Conservation (phyloP, 208 protist species). For the Leishmania aethiopica region DNA sequence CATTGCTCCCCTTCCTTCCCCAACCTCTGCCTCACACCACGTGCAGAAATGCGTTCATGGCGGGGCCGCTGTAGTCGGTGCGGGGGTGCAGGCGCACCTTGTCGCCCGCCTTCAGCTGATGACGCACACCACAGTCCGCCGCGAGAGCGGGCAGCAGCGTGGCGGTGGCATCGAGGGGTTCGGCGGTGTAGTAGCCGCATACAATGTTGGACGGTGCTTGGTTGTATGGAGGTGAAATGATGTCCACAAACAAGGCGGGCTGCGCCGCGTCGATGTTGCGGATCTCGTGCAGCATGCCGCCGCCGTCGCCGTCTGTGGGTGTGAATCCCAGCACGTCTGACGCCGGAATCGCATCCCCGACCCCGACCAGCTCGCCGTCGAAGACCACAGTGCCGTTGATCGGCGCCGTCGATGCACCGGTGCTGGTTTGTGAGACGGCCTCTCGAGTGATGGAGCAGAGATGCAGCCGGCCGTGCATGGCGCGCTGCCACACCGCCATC, state of each 20-base stretch:
- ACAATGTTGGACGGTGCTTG: slow-evolving; percentile 37
- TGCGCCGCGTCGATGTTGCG: slow-evolving; percentile 39
- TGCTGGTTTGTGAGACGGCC: neutral
- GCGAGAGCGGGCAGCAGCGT: neutral
- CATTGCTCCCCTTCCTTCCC: neutral
- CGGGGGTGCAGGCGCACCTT: slow-evolving; percentile 41
- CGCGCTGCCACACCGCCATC: slow-evolving; percentile 75
- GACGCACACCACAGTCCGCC: slow-evolving; percentile 22
- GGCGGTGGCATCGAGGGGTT: slow-evolving; percentile 1
- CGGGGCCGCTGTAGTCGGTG: slow-evolving; percentile 25
- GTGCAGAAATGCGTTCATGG: slow-evolving; percentile 53
- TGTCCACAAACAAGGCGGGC: slow-evolving; percentile 72
- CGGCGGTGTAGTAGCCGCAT: slow-evolving; percentile 61
- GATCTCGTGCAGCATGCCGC: slow-evolving; percentile 72
- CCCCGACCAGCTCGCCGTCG: slow-evolving; percentile 26
- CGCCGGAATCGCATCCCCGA: neutral
- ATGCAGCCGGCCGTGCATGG: slow-evolving; percentile 56
- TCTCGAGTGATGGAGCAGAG: slow-evolving; percentile 41
- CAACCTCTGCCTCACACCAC: slow-evolving; percentile 2
- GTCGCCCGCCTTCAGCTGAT: slow-evolving; percentile 23
- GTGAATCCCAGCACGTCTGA: slow-evolving; percentile 10
- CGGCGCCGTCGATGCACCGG: neutral
- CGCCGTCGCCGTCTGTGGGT: slow-evolving; percentile 9
- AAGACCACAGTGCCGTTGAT: slow-evolving; percentile 17
- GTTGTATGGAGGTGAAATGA: slow-evolving; percentile 76